Conservation (phyloP, 2,329 filamentous ascomycete genomes). For the Elsinoe ampelina region DNA sequence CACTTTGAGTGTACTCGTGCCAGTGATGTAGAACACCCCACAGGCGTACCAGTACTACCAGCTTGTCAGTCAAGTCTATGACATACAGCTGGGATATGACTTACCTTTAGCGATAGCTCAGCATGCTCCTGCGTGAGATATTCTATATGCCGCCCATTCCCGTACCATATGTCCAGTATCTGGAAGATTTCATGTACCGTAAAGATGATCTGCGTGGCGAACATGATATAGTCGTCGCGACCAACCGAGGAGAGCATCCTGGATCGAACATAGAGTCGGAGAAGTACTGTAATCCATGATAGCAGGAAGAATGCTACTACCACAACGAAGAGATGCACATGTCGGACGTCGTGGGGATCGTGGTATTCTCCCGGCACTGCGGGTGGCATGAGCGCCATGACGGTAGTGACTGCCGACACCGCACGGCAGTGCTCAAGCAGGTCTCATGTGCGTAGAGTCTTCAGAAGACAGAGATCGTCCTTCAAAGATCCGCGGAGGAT, state of each 20-base stretch:
- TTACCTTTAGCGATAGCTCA: slow-evolving; percentile 10
- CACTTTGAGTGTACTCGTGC: slow-evolving; percentile 41
- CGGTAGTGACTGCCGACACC: neutral
- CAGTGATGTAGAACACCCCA: slow-evolving; percentile 44
- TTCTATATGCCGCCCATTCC: slow-evolving; percentile 24
- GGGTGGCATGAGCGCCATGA: neutral
- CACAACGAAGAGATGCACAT: slow-evolving; percentile 18
- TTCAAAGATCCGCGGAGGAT: neutral
- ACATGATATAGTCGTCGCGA: slow-evolving; percentile 29
- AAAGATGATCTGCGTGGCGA: slow-evolving; percentile 25
- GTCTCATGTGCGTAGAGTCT: neutral
- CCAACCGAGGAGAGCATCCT: slow-evolving; percentile 21
- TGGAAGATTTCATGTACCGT: slow-evolving; percentile 28
- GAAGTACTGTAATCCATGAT: slow-evolving; percentile 28
- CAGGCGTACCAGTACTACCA: slow-evolving; percentile 46
- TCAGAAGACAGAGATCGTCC: neutral
- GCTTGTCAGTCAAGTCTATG: neutral
- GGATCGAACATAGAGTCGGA: slow-evolving; percentile 29
- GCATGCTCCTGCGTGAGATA: slow-evolving; percentile 17
- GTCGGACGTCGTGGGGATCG: neutral
- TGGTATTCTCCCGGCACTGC: neutral
- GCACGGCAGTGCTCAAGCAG: neutral
- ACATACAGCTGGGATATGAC: neutral
- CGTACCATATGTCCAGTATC: slow-evolving; percentile 25
- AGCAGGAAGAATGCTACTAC: slow-evolving; percentile 31